Evolutionary conservation across 495 filamentous ascomycete species (phyloP), one percentile per base, ranked within the genome.

Genomic region (Echria macrotheca): DNA sequence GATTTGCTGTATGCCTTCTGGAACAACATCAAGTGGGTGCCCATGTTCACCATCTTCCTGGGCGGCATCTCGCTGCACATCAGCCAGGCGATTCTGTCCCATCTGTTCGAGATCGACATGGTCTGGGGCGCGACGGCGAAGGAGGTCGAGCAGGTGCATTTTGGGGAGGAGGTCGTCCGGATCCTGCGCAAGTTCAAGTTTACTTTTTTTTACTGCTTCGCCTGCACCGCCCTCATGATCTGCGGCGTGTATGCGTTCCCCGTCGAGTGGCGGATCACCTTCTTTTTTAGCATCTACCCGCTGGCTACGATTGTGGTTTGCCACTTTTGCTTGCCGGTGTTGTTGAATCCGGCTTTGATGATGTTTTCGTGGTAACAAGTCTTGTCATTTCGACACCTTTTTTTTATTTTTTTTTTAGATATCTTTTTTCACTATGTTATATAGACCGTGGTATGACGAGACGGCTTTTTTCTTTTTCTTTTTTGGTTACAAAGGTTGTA

Each of bases 21-120:
- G 47, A 77, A 79, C 52, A 82, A 82, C 45, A 65, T 83, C 54
- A 85, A 81, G 59, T 85, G 80, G 79, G 67, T 76, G 17, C 79
- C 76, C 32, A 68, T 85, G 54, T 72, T 83, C 52, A 69, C 69
- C 39, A 69, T 83, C 56, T 84, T 83, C 66, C 70, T 85, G 22
- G 80, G 81, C 35, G 81, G 81, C n/a, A 66, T 84, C 32, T 81
- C 79, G 5, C 63, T 81, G n/a, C 81, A 85, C 61, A 64, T 83
- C 19, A 73, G 75, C 17, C 76, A 80, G 47, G 79, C 81, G 4
- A 68, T 85, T 26, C 56, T 81, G 17, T 76, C 69, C 50, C 81
- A 85, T 53, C 74, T 82, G 59, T 78, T 83, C 59, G 66, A 70
- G 61, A 74, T 84, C 58, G 70, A 80, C 58, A 83, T 84, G 73